Conservation (phyloP, 2,329 filamentous ascomycete genomes). For the Clarireedia monteithiana region DNA sequence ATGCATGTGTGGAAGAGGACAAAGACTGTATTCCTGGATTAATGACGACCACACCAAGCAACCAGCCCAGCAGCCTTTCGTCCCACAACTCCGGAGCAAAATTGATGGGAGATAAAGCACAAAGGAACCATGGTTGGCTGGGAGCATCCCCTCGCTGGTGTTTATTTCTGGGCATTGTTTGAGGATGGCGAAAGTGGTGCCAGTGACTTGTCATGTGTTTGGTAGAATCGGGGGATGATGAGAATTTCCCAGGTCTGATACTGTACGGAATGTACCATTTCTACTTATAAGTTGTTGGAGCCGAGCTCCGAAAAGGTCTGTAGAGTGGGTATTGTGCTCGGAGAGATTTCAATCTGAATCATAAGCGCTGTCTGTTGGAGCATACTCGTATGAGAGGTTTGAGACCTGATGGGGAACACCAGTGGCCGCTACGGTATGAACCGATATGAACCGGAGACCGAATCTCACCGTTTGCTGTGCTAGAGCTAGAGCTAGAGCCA, state of each 20-base stretch:
- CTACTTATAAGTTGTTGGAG: not conserved
- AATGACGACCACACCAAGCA: constrained; percentile 1
- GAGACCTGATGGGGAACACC: no score
- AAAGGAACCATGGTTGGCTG: not conserved
- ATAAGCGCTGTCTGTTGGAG: constrained; percentile 1
- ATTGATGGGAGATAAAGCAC: not conserved
- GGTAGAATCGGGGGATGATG: not conserved
- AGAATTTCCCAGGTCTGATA: not conserved
- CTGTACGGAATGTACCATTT: not conserved
- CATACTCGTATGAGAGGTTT: not conserved
- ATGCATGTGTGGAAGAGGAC: not conserved
- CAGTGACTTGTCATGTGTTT: constrained; percentile 4
- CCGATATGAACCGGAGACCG: no score
- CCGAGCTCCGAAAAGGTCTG: not conserved
- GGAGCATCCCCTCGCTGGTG: constrained; percentile 1
- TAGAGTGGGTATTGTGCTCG: constrained; percentile 3
- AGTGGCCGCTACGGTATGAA: no score
- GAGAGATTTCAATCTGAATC: constrained; percentile 10
- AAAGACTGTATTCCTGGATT: not conserved
- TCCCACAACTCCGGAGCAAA: constrained; percentile 5
- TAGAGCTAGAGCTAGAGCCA: no score
- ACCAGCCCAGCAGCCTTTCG: not conserved
- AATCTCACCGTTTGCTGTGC: no score
- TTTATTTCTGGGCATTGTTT: constrained; percentile 8
- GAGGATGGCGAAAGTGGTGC: constrained; percentile 3